Evolutionary conservation across 2,329 filamentous ascomycete genomes (phyloP).

Genomic region (Daldinia eschscholtzii): DNA sequence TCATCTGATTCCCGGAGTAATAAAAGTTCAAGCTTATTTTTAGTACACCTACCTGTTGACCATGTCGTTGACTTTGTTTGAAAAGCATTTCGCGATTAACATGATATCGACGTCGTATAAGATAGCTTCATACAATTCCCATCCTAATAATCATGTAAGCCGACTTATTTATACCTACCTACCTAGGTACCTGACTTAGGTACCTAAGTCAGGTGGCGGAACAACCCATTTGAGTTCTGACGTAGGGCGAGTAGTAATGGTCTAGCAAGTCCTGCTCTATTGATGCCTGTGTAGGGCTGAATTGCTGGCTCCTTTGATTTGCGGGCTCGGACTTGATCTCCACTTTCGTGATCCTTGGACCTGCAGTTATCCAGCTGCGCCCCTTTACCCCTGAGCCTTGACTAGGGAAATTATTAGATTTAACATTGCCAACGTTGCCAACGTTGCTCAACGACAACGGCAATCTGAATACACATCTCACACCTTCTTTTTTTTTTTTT

Average conservation of each 20-base stretch:
- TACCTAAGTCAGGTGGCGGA: too few species aligned
- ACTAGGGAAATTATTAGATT: constrained; percentile 4
- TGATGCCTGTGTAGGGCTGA: constrained; percentile 3
- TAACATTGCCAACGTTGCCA: constrained; percentile 11
- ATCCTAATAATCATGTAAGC: too few species aligned
- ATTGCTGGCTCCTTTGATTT: constrained; percentile 32
- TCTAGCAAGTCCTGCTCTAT: too few species aligned
- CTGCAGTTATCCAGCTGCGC: constrained; percentile 10
- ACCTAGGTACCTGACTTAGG: too few species aligned
- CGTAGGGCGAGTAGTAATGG: too few species aligned
- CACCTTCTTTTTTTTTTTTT: background rate
- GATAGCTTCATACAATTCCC: background rate
- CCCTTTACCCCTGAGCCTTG: background rate
- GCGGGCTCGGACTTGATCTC: constrained; percentile 44
- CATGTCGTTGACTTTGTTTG: too few species aligned
- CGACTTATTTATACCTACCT: too few species aligned
- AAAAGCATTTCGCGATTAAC: too few species aligned
- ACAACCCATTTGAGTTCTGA: too few species aligned
- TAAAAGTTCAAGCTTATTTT: constrained; percentile 28
- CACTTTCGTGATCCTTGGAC: constrained; percentile 19
- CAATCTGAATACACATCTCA: background rate
- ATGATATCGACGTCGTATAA: background rate
- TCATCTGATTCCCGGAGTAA: constrained; percentile 7
- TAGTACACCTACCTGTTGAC: background rate
- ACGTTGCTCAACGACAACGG: constrained; percentile 10